A percentile compares a stretch with the other conserved stretches of the same genome.
Evolutionary conservation across 305 asterid genomes (phyloP).

Genomic region (Fraxinus platypoda): DNA sequence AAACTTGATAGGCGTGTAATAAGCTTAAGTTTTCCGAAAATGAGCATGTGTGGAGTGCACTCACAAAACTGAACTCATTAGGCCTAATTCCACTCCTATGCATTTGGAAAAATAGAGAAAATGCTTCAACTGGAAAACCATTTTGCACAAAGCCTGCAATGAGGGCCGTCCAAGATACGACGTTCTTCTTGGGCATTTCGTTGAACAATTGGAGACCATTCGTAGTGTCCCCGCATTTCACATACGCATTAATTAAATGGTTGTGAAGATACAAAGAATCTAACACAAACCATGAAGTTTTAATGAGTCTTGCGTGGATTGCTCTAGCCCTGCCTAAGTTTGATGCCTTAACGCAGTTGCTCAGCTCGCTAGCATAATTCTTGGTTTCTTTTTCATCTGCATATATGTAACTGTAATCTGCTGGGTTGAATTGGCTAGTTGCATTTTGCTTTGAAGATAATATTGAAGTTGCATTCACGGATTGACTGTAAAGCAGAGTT

Average conservation of each 20-base stretch:
- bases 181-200: constrained; percentile 57
- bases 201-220: constrained; percentile 53
- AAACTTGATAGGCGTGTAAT: constrained; percentile 48
- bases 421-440: neutral
- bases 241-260: constrained; percentile 51
- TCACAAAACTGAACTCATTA: constrained; percentile 64
- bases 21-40: constrained; percentile 39
- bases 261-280: constrained; percentile 47
- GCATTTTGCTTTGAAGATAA: neutral
- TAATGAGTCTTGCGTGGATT: constrained; percentile 48
- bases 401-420: neutral
- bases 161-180: constrained; percentile 64
- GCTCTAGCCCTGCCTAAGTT: constrained; percentile 31
- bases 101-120: constrained; percentile 52
- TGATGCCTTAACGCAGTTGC: constrained; percentile 37
- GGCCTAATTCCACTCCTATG: constrained; percentile 43
- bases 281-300: constrained; percentile 20
- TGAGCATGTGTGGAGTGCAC: constrained; percentile 66
- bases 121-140: constrained; percentile 48
- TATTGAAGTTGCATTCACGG: neutral
- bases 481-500: constrained; percentile 1
- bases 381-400: constrained; percentile 25
- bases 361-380: constrained; percentile 35
- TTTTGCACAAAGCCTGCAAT: constrained; percentile 63
- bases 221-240: constrained; percentile 44